A percentile compares a stretch with the other conserved stretches of the same genome.
Conservation (phyloP, 495 filamentous ascomycete species). For the Amorphotheca resinae region DNA sequence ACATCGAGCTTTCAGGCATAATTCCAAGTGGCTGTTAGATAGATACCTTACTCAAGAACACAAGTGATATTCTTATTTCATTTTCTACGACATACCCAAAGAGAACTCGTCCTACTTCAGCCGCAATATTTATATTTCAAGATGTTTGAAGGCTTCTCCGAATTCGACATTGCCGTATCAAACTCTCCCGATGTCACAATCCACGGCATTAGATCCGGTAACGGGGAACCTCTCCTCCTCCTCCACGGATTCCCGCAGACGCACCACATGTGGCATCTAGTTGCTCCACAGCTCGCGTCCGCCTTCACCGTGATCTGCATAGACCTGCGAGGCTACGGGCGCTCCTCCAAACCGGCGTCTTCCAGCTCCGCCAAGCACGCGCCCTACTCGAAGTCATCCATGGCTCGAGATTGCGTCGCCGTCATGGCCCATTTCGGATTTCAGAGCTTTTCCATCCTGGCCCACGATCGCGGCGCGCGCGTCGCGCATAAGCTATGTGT, state of each 20-base stretch:
- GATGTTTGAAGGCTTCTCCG: slow-evolving; percentile 14
- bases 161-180: slow-evolving; percentile 14
- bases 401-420: slow-evolving; percentile 25
- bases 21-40: too few relatives aligned
- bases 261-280: slow-evolving; percentile 28
- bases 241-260: slow-evolving; percentile 30
- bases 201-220: slow-evolving; percentile 18
- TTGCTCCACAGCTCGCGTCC: slow-evolving; percentile 20
- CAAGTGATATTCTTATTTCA: too few relatives aligned
- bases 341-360: slow-evolving; percentile 25
- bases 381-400: slow-evolving; percentile 24
- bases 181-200: slow-evolving; percentile 18
- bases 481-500: slow-evolving; percentile 28
- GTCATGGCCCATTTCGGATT: slow-evolving; percentile 24
- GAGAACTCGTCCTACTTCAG: too few relatives aligned
- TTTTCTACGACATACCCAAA: too few relatives aligned
- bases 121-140: too few relatives aligned
- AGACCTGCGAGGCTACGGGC: slow-evolving; percentile 31
- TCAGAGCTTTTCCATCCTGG: slow-evolving; percentile 22
- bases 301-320: slow-evolving; percentile 24
- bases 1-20: too few relatives aligned
- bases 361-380: slow-evolving; percentile 8
- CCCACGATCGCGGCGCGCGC: slow-evolving; percentile 31
- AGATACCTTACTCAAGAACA: too few relatives aligned
- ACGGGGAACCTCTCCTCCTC: slow-evolving; percentile 27